Conservation (phyloP, 1,139 yeast genomes). For the Geotrichum restrictum region DNA sequence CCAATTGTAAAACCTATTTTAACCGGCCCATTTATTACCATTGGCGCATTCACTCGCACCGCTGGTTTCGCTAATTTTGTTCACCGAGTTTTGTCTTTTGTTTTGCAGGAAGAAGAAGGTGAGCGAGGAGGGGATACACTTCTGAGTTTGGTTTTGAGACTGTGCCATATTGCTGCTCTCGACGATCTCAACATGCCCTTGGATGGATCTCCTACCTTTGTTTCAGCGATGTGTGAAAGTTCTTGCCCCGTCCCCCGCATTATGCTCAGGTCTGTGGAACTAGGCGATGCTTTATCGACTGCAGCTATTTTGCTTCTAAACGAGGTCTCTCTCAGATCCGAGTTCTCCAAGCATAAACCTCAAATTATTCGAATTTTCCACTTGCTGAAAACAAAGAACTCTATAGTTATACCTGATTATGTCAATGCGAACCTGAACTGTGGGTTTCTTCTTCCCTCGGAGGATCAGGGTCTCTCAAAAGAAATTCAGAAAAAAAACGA, state of each 20-base stretch:
- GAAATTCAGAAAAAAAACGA: constrained; percentile 1
- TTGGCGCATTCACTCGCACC: constrained; percentile 38
- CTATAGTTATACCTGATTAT: constrained; percentile 8
- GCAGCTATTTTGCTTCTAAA: constrained; percentile 6
- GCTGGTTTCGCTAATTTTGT: constrained; percentile 36
- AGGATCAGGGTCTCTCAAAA: neutral
- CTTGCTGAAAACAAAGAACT: constrained; percentile 21
- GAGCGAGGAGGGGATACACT: constrained; percentile 42
- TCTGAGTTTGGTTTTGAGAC: constrained; percentile 57
- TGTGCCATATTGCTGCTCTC: constrained; percentile 57
- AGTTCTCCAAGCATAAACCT: constrained; percentile 13
- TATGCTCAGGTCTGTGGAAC: too few relatives aligned
- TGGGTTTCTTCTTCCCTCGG: neutral
- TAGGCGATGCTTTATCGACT: too few relatives aligned
- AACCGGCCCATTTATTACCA: constrained; percentile 34
- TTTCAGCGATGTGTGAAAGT: constrained; percentile 18
- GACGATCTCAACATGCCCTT: constrained; percentile 31
- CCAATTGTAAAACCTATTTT: constrained; percentile 36
- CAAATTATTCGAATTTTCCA: constrained; percentile 22
- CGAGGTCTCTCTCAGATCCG: neutral
- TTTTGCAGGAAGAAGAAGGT: constrained; percentile 15
- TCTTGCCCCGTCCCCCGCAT: too few relatives aligned
- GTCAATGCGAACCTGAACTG: constrained; percentile 7
- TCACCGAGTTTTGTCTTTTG: constrained; percentile 25
- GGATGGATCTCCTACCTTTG: constrained; percentile 8